Base-by-base conservation (phyloP, 306 rosid species). In the Lotus japonicus region DNA sequence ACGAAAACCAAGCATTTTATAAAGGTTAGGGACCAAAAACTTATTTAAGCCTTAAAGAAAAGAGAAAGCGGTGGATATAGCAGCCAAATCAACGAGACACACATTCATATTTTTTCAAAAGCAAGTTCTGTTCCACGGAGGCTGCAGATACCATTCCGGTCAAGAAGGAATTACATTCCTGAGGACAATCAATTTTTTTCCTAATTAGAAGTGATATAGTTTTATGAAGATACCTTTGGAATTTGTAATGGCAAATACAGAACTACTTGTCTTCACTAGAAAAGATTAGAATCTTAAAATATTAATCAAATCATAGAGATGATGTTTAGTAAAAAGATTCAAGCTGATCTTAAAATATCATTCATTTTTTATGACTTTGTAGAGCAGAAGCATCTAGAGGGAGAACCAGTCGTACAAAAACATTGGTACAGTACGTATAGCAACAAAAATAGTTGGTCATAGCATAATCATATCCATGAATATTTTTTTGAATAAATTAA, bases 251-350 rank as follows among this genome's bases (percentile, higher is more conserved):
- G 45, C 55, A 61, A 53, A 46, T 58, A 52, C 11, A 33, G 11
- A 12, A 35, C 0, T 7, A 69, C 5, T 39, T 64, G 17, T 36
- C 44, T 48, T 69, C 19, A 19, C 7, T 18, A 31, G 21, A 23
- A 68, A 53, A 68, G 41, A 64, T 31, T 64, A 70, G 61, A 68
- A 82, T 71, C 59, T 75, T 43, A 50, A 38, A 58, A 39, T 39
- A 38, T 57, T 9, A 38, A 63, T 64, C 60, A 15, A 66, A 16
- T 75, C 26, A 19, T 46, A n/a, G 43, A 66, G 58, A 80, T 26
- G 2, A 52, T 76, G 79, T 53, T 46, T 28, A 38, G 5, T 67
- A 66, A 55, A 35, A 54, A 73, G 73, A 77, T 38, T 81, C 70
- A 72, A 63, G 61, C 41, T 48, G 51, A 57, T 14, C 43, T 28